Percentiles rank a stretch among this genome's conserved stretches.
These are phyloP conservation scores for Linnemannia schmuckeri DNA, from an alignment of 192 early-diverging fungal genomes.

Conservation along the genomic window DNA sequence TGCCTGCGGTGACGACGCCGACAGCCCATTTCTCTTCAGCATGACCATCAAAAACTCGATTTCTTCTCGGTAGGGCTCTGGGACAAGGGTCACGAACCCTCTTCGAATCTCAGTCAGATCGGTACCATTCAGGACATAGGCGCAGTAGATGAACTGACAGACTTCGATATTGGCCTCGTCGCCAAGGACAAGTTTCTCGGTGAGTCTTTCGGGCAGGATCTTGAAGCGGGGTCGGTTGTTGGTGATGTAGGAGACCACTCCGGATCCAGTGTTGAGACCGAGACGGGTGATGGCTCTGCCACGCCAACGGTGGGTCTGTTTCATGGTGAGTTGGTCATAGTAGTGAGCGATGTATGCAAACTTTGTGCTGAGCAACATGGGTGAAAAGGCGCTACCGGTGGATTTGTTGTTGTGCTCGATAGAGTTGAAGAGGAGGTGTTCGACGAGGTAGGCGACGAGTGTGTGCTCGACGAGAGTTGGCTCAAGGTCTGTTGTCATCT, in stretches of 20 bases:
- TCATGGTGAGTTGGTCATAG: background rate
- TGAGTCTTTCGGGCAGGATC: background rate
- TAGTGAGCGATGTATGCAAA: background rate
- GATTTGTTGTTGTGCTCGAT: background rate
- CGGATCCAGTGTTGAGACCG: background rate
- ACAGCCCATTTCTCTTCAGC: background rate
- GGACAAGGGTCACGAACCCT: background rate
- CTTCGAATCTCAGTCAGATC: background rate
- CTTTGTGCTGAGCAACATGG: background rate
- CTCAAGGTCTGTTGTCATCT: background rate
- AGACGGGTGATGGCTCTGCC: background rate
- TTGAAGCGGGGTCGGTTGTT: background rate
- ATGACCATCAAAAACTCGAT: background rate
- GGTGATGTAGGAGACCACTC: background rate
- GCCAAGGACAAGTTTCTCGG: background rate
- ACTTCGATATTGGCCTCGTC: background rate
- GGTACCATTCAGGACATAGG: background rate
- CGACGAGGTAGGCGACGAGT: background rate
- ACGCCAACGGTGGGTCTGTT: background rate
- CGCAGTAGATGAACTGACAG: background rate
- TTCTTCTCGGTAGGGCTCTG: background rate
- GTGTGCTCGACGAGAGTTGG: too few relatives aligned
- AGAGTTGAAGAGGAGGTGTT: background rate
- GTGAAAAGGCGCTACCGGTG: background rate
- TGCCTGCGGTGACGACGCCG: background rate